These are phyloP conservation scores for Aspergillus ostianus DNA, from an alignment of 495 filamentous ascomycete genomes.

Conservation along the genomic window DNA sequence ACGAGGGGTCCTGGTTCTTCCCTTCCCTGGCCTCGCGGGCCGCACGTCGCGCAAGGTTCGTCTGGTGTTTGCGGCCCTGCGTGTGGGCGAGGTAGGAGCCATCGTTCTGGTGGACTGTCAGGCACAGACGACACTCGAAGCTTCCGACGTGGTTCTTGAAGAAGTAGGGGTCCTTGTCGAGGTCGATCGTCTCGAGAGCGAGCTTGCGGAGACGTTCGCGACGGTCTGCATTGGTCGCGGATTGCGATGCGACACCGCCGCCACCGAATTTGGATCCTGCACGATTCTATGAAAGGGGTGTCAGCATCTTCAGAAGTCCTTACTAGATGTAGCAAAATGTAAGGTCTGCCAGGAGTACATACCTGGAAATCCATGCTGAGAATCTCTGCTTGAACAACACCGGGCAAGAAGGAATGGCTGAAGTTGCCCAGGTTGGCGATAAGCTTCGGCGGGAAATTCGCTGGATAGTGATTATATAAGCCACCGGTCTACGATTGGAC, in stretches of 20 bases:
- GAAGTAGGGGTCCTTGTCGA: conserved; percentile 99
- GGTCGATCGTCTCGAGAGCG: conserved; percentile 96
- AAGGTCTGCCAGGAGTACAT: conserved; percentile 12
- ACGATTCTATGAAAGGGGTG: conserved; percentile 65
- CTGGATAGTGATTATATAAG: conserved; percentile 4
- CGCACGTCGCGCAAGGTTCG: conserved; percentile 94
- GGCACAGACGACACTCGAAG: conserved; percentile 95
- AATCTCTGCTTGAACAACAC: neutral
- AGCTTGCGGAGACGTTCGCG: conserved; percentile 97
- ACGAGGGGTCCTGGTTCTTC: conserved; percentile 69
- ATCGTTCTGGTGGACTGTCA: conserved; percentile 99
- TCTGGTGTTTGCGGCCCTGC: conserved; percentile 98
- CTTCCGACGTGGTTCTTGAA: conserved; percentile 99
- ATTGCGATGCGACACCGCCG: conserved; percentile 91
- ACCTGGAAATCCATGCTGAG: conserved; percentile 62
- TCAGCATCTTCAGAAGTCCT: neutral
- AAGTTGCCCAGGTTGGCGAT: conserved; percentile 1
- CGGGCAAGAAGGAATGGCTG: neutral
- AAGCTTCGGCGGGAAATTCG: conserved; percentile 9
- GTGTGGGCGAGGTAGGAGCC: conserved; percentile 99
- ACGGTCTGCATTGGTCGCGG: conserved; percentile 91
- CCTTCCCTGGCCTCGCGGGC: conserved; percentile 91
- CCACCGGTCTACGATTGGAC: neutral
- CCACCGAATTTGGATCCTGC: conserved; percentile 98
- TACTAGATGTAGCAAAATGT: neutral